A percentile compares a stretch with the other conserved stretches of the same genome.
Conservation (phyloP, 495 filamentous ascomycete species). For the Hypoxylon fuscum region DNA sequence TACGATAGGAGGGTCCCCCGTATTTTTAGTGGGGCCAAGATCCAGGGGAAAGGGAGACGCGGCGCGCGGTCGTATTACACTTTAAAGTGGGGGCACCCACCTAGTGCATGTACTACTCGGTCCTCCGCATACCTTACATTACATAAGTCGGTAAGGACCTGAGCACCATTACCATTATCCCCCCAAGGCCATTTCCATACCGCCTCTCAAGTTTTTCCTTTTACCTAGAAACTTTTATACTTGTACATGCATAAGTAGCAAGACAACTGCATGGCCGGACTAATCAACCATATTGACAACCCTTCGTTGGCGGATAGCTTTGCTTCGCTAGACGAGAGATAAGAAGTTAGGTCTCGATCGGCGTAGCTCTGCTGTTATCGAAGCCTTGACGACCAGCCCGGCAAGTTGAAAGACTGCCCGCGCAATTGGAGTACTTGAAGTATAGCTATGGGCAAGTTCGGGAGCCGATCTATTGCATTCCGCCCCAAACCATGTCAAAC, state of each 20-base stretch:
- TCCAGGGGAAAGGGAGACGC: conserved; percentile 18
- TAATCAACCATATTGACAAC: too few species aligned
- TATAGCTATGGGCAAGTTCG: conserved; percentile 29
- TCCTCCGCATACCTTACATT: neutral
- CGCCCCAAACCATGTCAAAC: conserved; percentile 20
- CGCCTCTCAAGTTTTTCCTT: neutral
- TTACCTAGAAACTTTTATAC: too few species aligned
- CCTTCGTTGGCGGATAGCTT: too few species aligned
- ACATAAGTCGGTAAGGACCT: neutral
- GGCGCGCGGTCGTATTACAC: conserved; percentile 10
- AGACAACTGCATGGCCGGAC: too few species aligned
- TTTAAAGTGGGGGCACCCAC: conserved; percentile 18
- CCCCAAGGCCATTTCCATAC: neutral
- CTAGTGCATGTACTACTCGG: neutral
- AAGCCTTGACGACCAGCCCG: neutral
- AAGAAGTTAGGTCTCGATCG: too few species aligned
- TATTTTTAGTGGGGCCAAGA: neutral
- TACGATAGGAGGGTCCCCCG: conserved; percentile 11
- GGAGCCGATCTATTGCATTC: conserved; percentile 33
- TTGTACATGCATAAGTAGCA: too few species aligned
- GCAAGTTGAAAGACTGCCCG: neutral
- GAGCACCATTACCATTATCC: too few species aligned
- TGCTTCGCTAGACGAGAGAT: too few species aligned
- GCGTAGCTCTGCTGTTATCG: neutral
- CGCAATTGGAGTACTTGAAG: neutral